Conservation (phyloP, 441 rosid species). For the Populus hybrid region DNA sequence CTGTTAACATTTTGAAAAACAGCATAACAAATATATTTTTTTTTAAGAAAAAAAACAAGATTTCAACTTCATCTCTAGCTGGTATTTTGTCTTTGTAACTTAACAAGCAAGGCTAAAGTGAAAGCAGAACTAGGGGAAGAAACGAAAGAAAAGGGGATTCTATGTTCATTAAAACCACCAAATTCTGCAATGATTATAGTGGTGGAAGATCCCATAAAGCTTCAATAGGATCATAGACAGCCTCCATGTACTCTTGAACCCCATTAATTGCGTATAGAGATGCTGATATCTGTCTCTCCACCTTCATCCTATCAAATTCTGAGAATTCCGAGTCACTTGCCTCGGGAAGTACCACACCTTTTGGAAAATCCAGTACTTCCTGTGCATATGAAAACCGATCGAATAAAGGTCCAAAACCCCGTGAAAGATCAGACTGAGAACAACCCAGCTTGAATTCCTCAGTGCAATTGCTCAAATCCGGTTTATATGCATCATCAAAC, state of each 20-base stretch:
- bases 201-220: slow-evolving; percentile 79
- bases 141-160: background rate
- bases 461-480: slow-evolving; percentile 51
- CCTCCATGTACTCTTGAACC: slow-evolving; percentile 58
- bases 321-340: slow-evolving; percentile 34
- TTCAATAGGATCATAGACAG: slow-evolving; percentile 47
- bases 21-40: background rate
- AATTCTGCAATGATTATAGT: slow-evolving; percentile 26
- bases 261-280: slow-evolving; percentile 70
- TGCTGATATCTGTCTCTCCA: slow-evolving; percentile 73
- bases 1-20: background rate
- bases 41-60: slow-evolving; percentile 2
- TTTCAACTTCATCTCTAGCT: slow-evolving; percentile 2
- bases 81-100: slow-evolving; percentile 12
- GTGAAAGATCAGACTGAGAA: slow-evolving; percentile 29
- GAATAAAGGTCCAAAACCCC: slow-evolving; percentile 29
- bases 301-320: slow-evolving; percentile 67
- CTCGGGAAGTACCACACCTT: slow-evolving; percentile 26
- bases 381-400: slow-evolving; percentile 48
- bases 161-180: background rate
- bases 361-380: slow-evolving; percentile 44
- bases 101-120: slow-evolving; percentile 9
- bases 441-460: slow-evolving; percentile 31
- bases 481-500: slow-evolving; percentile 54
- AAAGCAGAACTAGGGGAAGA: background rate